Base-by-base conservation (phyloP, 2,329 filamentous ascomycete genomes). In the Macroventuria anomochaeta region DNA sequence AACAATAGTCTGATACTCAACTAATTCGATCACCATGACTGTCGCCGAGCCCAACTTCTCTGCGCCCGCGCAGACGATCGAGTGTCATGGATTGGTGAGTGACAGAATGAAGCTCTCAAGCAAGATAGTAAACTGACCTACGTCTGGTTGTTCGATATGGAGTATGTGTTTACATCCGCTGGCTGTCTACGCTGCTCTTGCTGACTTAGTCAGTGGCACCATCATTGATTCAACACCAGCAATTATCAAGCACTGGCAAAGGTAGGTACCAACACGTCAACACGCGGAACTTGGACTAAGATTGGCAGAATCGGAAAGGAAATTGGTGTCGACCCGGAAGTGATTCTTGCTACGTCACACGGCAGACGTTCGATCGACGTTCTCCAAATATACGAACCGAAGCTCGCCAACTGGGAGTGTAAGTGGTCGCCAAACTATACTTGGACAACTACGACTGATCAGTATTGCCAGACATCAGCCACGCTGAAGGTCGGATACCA, bases 381-480 rank as follows among this genome's bases (percentile, higher is more conserved):
- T 2, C 81, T 99, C 53, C 85, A 85, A 72, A 79, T 93, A 23
- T 84, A 96, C 53, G 88, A 90, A 58, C 89, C 91, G 13, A 87
- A 90, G 64, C 91, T 91, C 72, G 95, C 95, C 34, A 97, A 88
- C 65, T 93, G 90, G 91, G 91, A 96, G 61, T 96, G 91, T 96
- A 77, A 78, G 90, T 49, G 6, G 18, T 41, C 29, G 21, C 17
- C 15, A 15, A 42, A 15, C 28, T 43, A 28, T 17, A 29, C 26
- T 39, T 23, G 18, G 7, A 33, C 59, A 21, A 56, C 28, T 1
- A 21, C n/a, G 10, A 44, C 37, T 57, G 50, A 42, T 17, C 39
- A 17, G 20, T 53, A 47, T 15, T 25, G 3, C 21, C 67, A 96
- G 92, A 96, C 70, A 86, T 96, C 64, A 85, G 84, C 72, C 78